Conservation (phyloP, 2,329 filamentous ascomycete genomes). For the Huntiella moniliformis region DNA sequence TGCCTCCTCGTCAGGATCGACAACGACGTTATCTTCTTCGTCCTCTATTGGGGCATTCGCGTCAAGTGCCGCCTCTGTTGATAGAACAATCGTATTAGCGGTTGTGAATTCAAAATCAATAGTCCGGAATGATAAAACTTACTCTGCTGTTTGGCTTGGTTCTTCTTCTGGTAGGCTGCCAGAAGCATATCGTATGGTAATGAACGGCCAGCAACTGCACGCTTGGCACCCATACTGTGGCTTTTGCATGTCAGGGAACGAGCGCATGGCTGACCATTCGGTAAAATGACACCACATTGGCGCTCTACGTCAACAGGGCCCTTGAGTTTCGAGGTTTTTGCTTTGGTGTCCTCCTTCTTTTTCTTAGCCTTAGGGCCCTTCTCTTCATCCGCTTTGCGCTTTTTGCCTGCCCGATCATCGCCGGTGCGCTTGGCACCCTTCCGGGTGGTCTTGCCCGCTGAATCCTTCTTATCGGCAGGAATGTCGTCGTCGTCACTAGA, state of each 20-base stretch:
- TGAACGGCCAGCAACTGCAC: slow-evolving; percentile 69
- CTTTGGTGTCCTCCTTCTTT: slow-evolving; percentile 82
- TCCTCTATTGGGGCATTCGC: slow-evolving; percentile 83
- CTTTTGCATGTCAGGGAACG: slow-evolving; percentile 84
- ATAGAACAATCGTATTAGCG: slow-evolving; percentile 10
- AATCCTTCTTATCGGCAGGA: slow-evolving; percentile 24
- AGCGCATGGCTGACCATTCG: slow-evolving; percentile 74
- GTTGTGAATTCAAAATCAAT: slow-evolving; percentile 11
- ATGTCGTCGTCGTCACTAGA: slow-evolving; percentile 27
- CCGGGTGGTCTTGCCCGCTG: slow-evolving; percentile 29
- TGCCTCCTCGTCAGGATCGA: slow-evolving; percentile 92
- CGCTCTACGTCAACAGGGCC: slow-evolving; percentile 87
- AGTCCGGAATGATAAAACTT: slow-evolving; percentile 19
- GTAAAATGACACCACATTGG: slow-evolving; percentile 74
- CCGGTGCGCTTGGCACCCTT: slow-evolving; percentile 48
- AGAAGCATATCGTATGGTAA: slow-evolving; percentile 86
- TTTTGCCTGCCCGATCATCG: slow-evolving; percentile 48
- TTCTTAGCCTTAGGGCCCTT: slow-evolving; percentile 80
- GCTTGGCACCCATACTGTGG: slow-evolving; percentile 86
- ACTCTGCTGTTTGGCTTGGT: slow-evolving; percentile 96
- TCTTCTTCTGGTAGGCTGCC: slow-evolving; percentile 86
- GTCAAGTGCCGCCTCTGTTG: slow-evolving; percentile 73
- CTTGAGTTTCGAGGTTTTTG: slow-evolving; percentile 69
- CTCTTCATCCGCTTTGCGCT: slow-evolving; percentile 60
- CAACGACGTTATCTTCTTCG: slow-evolving; percentile 61